Conservation (phyloP, 805 yeast genomes). For the Pichia rugopelliculosa region DNA sequence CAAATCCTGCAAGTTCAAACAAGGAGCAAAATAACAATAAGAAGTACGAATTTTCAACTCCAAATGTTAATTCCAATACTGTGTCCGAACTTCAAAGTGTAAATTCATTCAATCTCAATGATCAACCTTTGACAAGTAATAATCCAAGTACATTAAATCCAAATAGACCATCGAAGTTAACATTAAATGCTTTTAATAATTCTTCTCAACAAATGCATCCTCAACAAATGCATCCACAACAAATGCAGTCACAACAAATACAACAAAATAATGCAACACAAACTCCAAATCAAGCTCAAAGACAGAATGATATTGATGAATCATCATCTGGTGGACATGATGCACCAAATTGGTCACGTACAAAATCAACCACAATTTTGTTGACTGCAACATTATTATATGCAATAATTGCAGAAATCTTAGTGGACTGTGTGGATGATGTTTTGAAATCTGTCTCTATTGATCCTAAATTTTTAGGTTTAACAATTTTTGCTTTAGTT, state of each 20-base stretch:
- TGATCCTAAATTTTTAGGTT: slow-evolving; percentile 83
- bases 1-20: slow-evolving; percentile 37
- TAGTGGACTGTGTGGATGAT: slow-evolving; percentile 87
- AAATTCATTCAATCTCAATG: slow-evolving; percentile 20
- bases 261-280: neutral
- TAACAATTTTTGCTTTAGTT: slow-evolving; percentile 90
- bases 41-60: slow-evolving; percentile 25
- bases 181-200: neutral
- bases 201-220: neutral
- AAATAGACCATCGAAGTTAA: slow-evolving; percentile 1
- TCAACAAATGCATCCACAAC: neutral
- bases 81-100: slow-evolving; percentile 19
- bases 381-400: slow-evolving; percentile 79
- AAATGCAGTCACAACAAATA: neutral
- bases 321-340: slow-evolving; percentile 70
- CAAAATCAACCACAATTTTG: slow-evolving; percentile 74
- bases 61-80: neutral
- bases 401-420: slow-evolving; percentile 89
- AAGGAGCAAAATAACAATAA: slow-evolving; percentile 26
- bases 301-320: slow-evolving; percentile 2
- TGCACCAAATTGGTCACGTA: slow-evolving; percentile 94
- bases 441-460: slow-evolving; percentile 75
- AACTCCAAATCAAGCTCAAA: slow-evolving; percentile 1
- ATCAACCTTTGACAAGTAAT: slow-evolving; percentile 3
- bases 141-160: neutral